Conservation (phyloP, 257 asterid species). For the Parsonsia alboflavescens region DNA sequence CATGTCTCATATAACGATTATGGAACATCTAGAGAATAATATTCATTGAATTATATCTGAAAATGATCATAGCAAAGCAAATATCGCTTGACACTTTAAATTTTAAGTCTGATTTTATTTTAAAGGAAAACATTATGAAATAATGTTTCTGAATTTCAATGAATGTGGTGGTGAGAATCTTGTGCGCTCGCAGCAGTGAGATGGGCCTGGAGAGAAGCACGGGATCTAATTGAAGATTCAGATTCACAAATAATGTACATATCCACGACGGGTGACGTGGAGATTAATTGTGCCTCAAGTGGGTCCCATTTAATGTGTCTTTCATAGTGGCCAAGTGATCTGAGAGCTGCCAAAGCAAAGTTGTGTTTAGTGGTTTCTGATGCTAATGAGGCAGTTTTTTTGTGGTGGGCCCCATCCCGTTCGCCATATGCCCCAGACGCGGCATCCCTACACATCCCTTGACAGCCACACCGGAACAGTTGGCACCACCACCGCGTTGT, state of each 20-base stretch:
- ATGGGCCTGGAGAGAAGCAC: neutral
- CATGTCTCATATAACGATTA: no score
- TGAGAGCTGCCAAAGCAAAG: slow-evolving; percentile 30
- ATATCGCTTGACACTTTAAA: no score
- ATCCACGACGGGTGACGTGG: slow-evolving; percentile 7
- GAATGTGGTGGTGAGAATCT: slow-evolving; percentile 18
- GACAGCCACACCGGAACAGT: slow-evolving; percentile 19
- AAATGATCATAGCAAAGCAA: no score
- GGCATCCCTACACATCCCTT: slow-evolving; percentile 17
- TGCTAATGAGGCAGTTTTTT: slow-evolving; percentile 17
- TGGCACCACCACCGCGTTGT: neutral
- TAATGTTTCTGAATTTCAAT: no score
- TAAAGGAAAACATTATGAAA: no score
- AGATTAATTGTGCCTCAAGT: neutral
- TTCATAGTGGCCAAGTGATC: slow-evolving; percentile 35
- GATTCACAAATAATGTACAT: slow-evolving; percentile 12
- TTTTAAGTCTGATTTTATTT: no score
- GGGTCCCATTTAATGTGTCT: slow-evolving; percentile 20
- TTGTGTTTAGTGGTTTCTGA: slow-evolving; percentile 45
- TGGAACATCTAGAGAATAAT: no score
- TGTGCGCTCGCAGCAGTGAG: neutral
- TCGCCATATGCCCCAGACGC: slow-evolving; percentile 16
- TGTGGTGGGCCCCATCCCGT: slow-evolving; percentile 13
- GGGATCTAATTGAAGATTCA: slow-evolving; percentile 58
- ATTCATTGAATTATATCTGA: no score